phyloP scores from a whole-genome alignment of 352 stramenopile species.

The Phytophthora crassamura region DNA sequence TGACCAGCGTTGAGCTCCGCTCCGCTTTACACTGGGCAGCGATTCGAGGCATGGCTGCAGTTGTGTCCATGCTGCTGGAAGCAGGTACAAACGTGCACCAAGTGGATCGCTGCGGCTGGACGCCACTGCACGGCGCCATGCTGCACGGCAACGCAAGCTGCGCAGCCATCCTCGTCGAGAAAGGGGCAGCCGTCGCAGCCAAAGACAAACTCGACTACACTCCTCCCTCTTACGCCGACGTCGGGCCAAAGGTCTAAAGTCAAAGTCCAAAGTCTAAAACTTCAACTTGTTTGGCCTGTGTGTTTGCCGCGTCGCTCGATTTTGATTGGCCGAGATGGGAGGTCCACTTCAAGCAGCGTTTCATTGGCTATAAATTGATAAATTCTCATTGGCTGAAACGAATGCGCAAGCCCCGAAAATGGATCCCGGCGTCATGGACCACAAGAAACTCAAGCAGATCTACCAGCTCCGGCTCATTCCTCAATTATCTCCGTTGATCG shows the following conservation, averaged over 20 bases:
- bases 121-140: constrained; percentile 61
- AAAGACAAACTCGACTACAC: constrained; percentile 56
- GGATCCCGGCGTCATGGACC: constrained; percentile 3
- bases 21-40: constrained; percentile 76
- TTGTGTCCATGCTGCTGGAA: constrained; percentile 38
- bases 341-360: background rate
- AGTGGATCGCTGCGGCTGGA: constrained; percentile 62
- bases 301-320: background rate
- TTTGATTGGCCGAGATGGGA: background rate
- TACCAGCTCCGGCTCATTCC: constrained; percentile 3
- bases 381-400: constrained; percentile 32
- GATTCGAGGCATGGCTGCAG: constrained; percentile 50
- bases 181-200: constrained; percentile 33
- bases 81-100: constrained; percentile 40
- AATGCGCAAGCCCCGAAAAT: constrained; percentile 52
- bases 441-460: constrained; percentile 18
- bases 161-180: constrained; percentile 38
- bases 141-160: constrained; percentile 56
- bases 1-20: constrained; percentile 52
- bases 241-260: constrained; percentile 2
- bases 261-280: background rate
- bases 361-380: background rate
- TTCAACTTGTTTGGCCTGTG: constrained; percentile 1
- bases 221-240: constrained; percentile 32
- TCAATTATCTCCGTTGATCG: constrained; percentile 7